Base-by-base conservation (phyloP, 2,329 filamentous ascomycete species). In the Leptographium flavum region DNA sequence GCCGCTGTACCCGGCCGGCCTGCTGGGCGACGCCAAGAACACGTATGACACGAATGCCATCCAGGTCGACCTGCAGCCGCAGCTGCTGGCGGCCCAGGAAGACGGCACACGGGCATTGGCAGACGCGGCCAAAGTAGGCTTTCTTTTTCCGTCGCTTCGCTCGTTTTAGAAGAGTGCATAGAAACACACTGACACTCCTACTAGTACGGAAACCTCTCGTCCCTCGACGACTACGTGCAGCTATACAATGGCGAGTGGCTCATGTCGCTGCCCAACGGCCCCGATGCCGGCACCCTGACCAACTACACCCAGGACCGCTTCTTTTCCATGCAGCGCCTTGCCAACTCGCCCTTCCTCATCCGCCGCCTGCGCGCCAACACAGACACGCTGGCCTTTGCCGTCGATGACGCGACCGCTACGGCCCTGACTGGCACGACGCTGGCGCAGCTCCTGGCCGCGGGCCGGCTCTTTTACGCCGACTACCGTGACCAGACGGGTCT, bases 271-370 rank as follows among this genome's bases (percentile, higher is more conserved):
- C 63, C 66, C 0, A 52, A 50, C 10, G 64, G 65, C 2, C 51
- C 58, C 2, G 52, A 53, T 36, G 53, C 56, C 27, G 61, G 68
- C 13, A 58, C 65, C 10, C 52, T 65, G 9, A 56, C 61, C 23
- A 70, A 71, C 47, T 67, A 64, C 47, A 70, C 66, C 0, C 58
- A 66, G 43, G 68, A 71, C 49, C 52, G 68, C 2, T 48, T 64
- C 25, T 70, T 71, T 50, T 66, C 65, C 4, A 71, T 70, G 67
- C 63, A 69, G 49, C 58, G 67, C 11, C 53, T 71, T 9, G 66
- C 64, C 3, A 53, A 58, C 31, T 65, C 63, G 43, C 66, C 67
- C 0, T 68, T 63, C 43, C 49, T 55, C 5, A 43, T 69, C 7
- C 53, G 54, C 27, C 58, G 65, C 25, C 56, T 66, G 8, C 36